These are phyloP conservation scores for Neonectria punicea DNA, from an alignment of 2,329 filamentous ascomycete genomes.

Conservation along the genomic window DNA sequence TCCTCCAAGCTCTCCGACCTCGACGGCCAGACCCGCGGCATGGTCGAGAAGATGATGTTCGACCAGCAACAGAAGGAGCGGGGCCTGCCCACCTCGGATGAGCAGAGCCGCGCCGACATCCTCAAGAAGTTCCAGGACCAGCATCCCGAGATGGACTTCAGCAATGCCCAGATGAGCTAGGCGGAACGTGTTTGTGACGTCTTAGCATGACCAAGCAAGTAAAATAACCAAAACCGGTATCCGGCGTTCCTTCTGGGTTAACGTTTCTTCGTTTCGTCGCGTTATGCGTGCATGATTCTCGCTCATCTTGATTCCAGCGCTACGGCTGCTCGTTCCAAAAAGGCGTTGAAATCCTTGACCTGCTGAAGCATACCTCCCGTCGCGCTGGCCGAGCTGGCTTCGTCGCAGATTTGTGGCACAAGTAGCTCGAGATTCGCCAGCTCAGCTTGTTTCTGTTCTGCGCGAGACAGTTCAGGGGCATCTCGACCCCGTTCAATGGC, in stretches of 20 bases:
- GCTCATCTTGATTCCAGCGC: slow-evolving; percentile 61
- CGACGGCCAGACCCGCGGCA: slow-evolving; percentile 91
- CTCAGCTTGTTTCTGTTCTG: slow-evolving; percentile 60
- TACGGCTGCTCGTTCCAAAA: slow-evolving; percentile 69
- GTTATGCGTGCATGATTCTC: slow-evolving; percentile 7
- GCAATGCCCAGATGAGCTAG: slow-evolving; percentile 73
- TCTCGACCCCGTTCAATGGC: slow-evolving; percentile 63
- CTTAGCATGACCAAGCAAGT: slow-evolving; percentile 8
- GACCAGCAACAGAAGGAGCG: slow-evolving; percentile 97
- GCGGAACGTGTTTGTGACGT: slow-evolving; percentile 23
- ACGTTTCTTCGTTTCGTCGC: slow-evolving; percentile 21
- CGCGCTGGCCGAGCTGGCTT: slow-evolving; percentile 61
- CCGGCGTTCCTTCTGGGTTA: slow-evolving; percentile 4
- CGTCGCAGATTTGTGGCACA: slow-evolving; percentile 64
- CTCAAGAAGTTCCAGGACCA: slow-evolving; percentile 91
- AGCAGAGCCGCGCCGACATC: slow-evolving; percentile 94
- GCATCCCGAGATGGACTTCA: slow-evolving; percentile 78
- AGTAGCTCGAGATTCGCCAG: slow-evolving; percentile 67
- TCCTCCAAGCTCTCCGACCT: slow-evolving; percentile 91
- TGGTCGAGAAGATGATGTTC: slow-evolving; percentile 99
- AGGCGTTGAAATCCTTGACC: slow-evolving; percentile 70
- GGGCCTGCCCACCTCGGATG: slow-evolving; percentile 89
- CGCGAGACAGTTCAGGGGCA: slow-evolving; percentile 57
- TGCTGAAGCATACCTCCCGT: slow-evolving; percentile 65
- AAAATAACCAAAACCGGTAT: slow-evolving; percentile 6